Percentiles rank a stretch among this genome's conserved stretches.
phyloP scores from a whole-genome alignment of 2,329 filamentous ascomycete species.

The Phialocephala sp. region DNA sequence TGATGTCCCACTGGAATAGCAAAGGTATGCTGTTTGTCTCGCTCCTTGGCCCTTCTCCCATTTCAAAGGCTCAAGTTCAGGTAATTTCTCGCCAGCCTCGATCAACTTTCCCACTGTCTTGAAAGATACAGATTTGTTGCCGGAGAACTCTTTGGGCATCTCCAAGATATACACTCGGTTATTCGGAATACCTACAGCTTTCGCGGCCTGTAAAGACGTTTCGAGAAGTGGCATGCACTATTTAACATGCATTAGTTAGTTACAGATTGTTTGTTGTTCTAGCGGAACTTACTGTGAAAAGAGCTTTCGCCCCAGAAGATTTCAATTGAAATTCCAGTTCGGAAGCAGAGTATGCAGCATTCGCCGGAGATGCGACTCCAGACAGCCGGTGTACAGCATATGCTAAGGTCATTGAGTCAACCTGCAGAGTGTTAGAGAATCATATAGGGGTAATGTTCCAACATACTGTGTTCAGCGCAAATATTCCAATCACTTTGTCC shows the following conservation, averaged over 20 bases:
- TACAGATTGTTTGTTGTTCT: conserved; percentile 8
- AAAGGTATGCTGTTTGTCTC: conserved; percentile 76
- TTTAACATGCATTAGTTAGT: conserved; percentile 16
- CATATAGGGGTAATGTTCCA: background rate
- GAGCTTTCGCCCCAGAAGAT: conserved; percentile 73
- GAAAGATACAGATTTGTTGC: conserved; percentile 56
- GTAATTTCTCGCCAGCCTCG: conserved; percentile 60
- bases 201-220: conserved; percentile 70
- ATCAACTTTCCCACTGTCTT: conserved; percentile 79
- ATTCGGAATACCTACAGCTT: conserved; percentile 69
- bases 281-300: conserved; percentile 73
- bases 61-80: conserved; percentile 58
- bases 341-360: conserved; percentile 81
- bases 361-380: conserved; percentile 81
- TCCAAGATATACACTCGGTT: conserved; percentile 77
- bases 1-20: conserved; percentile 60
- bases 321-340: conserved; percentile 85
- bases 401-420: conserved; percentile 75
- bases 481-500: conserved; percentile 80
- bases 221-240: conserved; percentile 68
- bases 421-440: conserved; percentile 49
- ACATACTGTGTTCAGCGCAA: conserved; percentile 78
- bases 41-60: conserved; percentile 70
- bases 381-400: conserved; percentile 77
- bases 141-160: conserved; percentile 60